Percentiles rank a stretch among this genome's conserved stretches.
phyloP scores from a whole-genome alignment of 306 rosid genomes.

The Leucaena leucocephala region DNA sequence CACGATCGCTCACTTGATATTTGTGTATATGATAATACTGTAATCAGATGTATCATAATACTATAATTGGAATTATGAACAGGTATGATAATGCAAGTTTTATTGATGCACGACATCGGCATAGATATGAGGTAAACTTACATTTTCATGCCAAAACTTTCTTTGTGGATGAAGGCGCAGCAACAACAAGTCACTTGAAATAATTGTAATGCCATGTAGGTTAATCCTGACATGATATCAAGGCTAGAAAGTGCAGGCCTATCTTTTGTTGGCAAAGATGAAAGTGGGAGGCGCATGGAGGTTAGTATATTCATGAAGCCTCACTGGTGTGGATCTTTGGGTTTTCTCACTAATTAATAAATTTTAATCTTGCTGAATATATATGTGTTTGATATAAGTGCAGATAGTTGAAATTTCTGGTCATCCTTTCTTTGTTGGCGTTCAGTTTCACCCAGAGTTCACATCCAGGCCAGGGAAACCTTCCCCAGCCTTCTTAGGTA shows the following conservation, averaged over 20 bases:
- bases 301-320: conserved; percentile 36
- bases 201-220: conserved; percentile 46
- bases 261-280: conserved; percentile 77
- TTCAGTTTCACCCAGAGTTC: conserved; percentile 83
- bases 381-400: conserved; percentile 18
- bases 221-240: conserved; percentile 78
- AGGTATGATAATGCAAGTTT: conserved; percentile 63
- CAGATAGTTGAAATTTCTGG: conserved; percentile 69
- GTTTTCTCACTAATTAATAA: conserved; percentile 1
- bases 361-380: background rate
- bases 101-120: conserved; percentile 83
- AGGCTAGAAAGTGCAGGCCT: conserved; percentile 71
- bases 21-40: background rate
- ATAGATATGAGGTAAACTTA: conserved; percentile 76
- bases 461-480: conserved; percentile 86
- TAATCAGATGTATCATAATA: background rate
- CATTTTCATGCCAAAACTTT: background rate
- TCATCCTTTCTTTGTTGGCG: conserved; percentile 79
- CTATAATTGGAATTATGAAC: conserved; percentile 29
- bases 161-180: background rate
- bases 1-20: background rate
- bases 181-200: background rate
- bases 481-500: conserved; percentile 72
- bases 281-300: conserved; percentile 81
- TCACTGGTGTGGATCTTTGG: conserved; percentile 2